phyloP scores from a whole-genome alignment of 139 green algal species.

The Chlorella sp. region DNA sequence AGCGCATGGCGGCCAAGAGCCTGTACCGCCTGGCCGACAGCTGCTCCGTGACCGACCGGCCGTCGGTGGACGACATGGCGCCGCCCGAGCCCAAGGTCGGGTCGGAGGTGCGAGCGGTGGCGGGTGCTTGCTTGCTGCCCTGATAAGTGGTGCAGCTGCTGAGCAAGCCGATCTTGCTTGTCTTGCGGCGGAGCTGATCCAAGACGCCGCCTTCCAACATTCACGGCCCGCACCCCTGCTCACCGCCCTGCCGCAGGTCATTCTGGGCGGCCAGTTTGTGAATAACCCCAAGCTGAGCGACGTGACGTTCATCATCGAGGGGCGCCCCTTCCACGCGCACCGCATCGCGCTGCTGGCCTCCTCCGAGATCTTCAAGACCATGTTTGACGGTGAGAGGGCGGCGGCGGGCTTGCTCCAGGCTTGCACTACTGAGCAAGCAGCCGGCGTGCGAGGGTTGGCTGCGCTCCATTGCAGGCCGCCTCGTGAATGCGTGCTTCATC shows the following conservation, averaged over 20 bases:
- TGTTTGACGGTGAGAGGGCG: constrained; percentile 78
- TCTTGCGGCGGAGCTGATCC: background rate
- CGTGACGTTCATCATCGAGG: constrained; percentile 95
- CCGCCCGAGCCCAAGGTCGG: constrained; percentile 9
- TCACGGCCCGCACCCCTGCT: background rate
- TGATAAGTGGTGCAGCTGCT: background rate
- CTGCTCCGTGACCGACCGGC: constrained; percentile 1
- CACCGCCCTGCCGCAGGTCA: background rate
- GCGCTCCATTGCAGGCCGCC: too few relatives aligned
- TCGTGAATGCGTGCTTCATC: too few relatives aligned
- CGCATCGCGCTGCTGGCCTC: constrained; percentile 88
- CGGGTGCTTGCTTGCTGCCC: background rate
- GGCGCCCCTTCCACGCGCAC: constrained; percentile 88
- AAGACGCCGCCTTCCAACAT: background rate
- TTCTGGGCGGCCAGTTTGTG: constrained; percentile 51
- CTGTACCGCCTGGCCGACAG: constrained; percentile 23
- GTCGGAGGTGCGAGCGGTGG: background rate
- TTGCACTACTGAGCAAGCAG: too few relatives aligned
- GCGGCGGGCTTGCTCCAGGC: too few relatives aligned
- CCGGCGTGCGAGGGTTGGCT: too few relatives aligned
- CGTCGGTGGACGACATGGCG: constrained; percentile 8
- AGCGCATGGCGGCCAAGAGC: constrained; percentile 21
- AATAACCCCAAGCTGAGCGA: constrained; percentile 92
- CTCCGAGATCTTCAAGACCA: constrained; percentile 92
- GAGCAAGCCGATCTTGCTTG: background rate